Conservation (phyloP, 2,329 filamentous ascomycete genomes). For the Akanthomyces uredinophilus region DNA sequence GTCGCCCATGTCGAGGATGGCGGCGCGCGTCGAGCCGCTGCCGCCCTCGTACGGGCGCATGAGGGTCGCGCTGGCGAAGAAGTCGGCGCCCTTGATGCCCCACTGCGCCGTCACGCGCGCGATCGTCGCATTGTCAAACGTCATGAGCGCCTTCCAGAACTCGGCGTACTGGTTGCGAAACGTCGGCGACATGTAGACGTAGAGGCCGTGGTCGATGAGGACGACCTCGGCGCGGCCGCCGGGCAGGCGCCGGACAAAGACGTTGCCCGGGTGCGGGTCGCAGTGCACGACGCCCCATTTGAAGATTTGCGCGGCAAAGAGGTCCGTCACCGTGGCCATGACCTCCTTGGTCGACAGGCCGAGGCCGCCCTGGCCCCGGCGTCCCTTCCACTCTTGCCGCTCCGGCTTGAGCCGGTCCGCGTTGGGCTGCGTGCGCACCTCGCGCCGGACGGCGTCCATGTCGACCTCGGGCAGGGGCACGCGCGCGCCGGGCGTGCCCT, state of each 20-base stretch:
- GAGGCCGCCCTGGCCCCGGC: slow-evolving; percentile 68
- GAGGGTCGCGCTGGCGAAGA: slow-evolving; percentile 87
- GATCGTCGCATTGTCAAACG: slow-evolving; percentile 84
- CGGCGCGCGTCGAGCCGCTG: slow-evolving; percentile 59
- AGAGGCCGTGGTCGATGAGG: slow-evolving; percentile 94
- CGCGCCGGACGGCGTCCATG: slow-evolving; percentile 38
- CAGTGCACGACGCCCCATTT: slow-evolving; percentile 94
- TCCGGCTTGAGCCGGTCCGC: slow-evolving; percentile 70
- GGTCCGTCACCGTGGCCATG: slow-evolving; percentile 93
- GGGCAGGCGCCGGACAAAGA: slow-evolving; percentile 84
- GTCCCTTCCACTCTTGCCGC: slow-evolving; percentile 72
- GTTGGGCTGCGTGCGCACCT: slow-evolving; percentile 47
- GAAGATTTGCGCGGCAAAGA: slow-evolving; percentile 98
- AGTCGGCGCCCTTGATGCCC: slow-evolving; percentile 84
- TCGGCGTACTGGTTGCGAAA: slow-evolving; percentile 82
- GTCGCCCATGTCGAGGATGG: slow-evolving; percentile 59
- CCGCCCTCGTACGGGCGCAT: slow-evolving; percentile 89
- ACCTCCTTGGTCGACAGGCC: slow-evolving; percentile 79
- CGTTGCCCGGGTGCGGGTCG: slow-evolving; percentile 95
- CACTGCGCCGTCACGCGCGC: slow-evolving; percentile 66
- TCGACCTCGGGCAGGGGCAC: slow-evolving; percentile 51
- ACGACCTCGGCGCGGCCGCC: slow-evolving; percentile 84
- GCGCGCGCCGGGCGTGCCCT: slow-evolving; percentile 74
- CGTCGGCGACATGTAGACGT: slow-evolving; percentile 79
- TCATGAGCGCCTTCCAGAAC: slow-evolving; percentile 93